Evolutionary conservation across 148 eudicot genomes (phyloP), one percentile per base, ranked within the genome.

Genomic region (Salicornia ramosissima): DNA sequence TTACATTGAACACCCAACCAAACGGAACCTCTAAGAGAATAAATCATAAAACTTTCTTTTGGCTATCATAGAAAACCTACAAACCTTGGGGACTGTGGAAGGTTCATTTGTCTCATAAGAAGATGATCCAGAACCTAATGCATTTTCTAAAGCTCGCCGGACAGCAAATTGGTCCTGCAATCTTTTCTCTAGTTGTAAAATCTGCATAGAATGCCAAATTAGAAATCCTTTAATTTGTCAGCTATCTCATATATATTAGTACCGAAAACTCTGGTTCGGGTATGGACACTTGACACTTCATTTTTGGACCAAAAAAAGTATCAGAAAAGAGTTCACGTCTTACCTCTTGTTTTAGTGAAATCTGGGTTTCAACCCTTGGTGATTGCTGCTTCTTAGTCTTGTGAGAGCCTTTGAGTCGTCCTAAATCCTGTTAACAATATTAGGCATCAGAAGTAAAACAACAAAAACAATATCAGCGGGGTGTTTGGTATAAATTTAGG

Each of bases 281-380:
- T 49, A 49, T 49, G 53, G 53, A 14, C 53, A 49, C 53, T 18
- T 18, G 40, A 49, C 22, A 18, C 22, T 49, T 49, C 21, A 14
- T 1, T 45, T 45, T 14, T 49, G 49, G 16, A 42, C 62, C 24
- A 46, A 36, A 36, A 8, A 36, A 36, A 36, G 4, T 36, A 36
- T 4, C 40, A 8, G 24, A 10, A 33, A 19, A 47, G 10, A 43
- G 29, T 58, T 25, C 46, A 67, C 9, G 36, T 21, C 55, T 47
- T 82, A 91, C 98, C 94, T 93, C 98, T 78, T 80, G 88, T 73
- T 86, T 88, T 70, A 93, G 64, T 30, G 87, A 85, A 77, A 57
- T 81, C 61, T 80, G 85, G 16, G 88, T 80, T 68, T 84, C 84
- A 29, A 82, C 70, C 33, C 69, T 77, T 12, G 87, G 87, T 65